Base-by-base conservation (phyloP, 176 grass and related monocot species). In the Typha latifolia region DNA sequence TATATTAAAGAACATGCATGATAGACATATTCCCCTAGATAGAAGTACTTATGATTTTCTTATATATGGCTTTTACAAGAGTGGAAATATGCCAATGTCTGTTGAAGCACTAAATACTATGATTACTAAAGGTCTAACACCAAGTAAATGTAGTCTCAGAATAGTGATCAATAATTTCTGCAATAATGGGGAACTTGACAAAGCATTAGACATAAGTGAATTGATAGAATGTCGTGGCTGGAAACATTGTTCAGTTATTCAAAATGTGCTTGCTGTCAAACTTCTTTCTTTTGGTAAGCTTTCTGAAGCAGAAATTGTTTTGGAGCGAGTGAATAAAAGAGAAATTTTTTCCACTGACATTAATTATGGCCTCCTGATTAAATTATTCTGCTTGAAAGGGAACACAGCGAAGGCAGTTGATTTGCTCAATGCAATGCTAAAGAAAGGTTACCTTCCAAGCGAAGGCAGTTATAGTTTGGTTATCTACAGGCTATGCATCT, bases 101-200 rank as follows among this genome's bases (percentile, higher is more conserved):
- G 66, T 89, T 47, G 90, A 77, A 75, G 71, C 73, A 80, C 77
- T 96, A 67, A 53, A 96, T 82, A 62, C 62, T 49, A 85, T 84
- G 70, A 84, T 96, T 78, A 64, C 61, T 34, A 67, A 84, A 31
- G 83, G 93, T 48, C 66, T 91, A 57, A 74, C 61, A 61, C 93
- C 93, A 66, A 97, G 72, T 78, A 82, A 82, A 72, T 84, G 88
- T 48, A 92, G 85, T 80, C 63, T 97, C 47, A 97, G 88, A 97
- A 86, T 86, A 84, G 75, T 87, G 24, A 71, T 90, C 24, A 79
- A 21, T 72, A 72, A 92, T 73, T 75, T 86, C 24, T 89, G 88
- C 75, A 84, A 15, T 29, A 61, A 47, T 69, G 81, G 83, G 26
- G 84, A 78, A 71, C 65, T 86, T 64, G 75, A 80, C 18, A 92